Conservation (phyloP, 2,329 filamentous ascomycete species). For the Leptosphaerulina australis region DNA sequence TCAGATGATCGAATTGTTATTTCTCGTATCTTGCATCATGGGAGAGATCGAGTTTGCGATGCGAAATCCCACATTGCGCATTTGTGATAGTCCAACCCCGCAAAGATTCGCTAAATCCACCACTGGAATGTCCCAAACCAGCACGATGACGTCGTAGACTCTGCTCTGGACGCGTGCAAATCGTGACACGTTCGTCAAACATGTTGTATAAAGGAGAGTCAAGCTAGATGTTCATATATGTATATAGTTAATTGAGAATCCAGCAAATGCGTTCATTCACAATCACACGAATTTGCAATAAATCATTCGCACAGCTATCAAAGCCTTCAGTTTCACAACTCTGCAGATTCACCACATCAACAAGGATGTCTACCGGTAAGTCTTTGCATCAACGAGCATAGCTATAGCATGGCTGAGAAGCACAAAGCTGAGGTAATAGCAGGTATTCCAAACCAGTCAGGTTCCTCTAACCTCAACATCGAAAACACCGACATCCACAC, state of each 20-base stretch:
- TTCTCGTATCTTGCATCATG: conserved; percentile 4
- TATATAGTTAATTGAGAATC: neutral
- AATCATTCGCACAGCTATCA: conserved; percentile 22
- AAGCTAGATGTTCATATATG: neutral
- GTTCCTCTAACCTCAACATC: conserved; percentile 50
- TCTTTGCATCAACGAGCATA: neutral
- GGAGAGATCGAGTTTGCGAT: neutral
- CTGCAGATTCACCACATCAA: conserved; percentile 19
- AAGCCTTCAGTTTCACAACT: conserved; percentile 28
- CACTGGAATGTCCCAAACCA: conserved; percentile 3
- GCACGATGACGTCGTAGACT: conserved; percentile 19
- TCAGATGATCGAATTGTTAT: neutral
- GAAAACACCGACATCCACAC: conserved; percentile 62
- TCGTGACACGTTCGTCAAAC: neutral
- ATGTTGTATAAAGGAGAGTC: conserved; percentile 9
- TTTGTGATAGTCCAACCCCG: conserved; percentile 4
- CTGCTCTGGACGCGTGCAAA: conserved; percentile 5
- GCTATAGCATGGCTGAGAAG: conserved; percentile 17
- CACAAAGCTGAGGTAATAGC: conserved; percentile 2
- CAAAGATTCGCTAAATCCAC: conserved; percentile 8
- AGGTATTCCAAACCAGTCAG: conserved; percentile 10
- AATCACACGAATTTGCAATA: conserved; percentile 21
- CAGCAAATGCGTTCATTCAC: conserved; percentile 29
- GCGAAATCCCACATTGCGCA: conserved; percentile 3
- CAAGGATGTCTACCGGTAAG: conserved; percentile 43